These are phyloP conservation scores for Phytophthora foliorum DNA, from an alignment of 352 stramenopile species.

Conservation along the genomic window DNA sequence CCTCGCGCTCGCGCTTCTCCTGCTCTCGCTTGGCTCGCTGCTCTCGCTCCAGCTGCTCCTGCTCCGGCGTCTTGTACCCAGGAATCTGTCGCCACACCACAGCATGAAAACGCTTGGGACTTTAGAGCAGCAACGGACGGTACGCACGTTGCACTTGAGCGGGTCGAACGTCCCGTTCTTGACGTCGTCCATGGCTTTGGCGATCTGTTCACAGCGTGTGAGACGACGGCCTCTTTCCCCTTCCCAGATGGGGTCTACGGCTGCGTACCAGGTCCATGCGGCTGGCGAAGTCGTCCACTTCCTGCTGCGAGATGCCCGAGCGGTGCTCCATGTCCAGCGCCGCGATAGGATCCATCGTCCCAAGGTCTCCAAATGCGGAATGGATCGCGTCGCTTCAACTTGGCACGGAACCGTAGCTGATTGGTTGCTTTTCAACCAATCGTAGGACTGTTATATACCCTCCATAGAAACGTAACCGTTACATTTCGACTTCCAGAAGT, in stretches of 20 bases:
- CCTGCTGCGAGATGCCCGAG: constrained; percentile 66
- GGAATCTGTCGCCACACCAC: constrained; percentile 54
- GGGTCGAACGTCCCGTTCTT: constrained; percentile 86
- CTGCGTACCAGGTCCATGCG: constrained; percentile 79
- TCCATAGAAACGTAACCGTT: too few relatives aligned
- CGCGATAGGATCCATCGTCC: constrained; percentile 69
- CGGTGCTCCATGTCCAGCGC: constrained; percentile 80
- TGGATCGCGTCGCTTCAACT: constrained; percentile 37
- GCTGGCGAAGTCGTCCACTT: constrained; percentile 74
- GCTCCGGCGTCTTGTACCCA: constrained; percentile 79
- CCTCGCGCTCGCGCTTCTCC: constrained; percentile 51
- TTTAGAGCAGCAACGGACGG: background rate
- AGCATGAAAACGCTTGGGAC: background rate
- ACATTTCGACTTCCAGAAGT: too few relatives aligned
- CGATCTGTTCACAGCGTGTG: constrained; percentile 49
- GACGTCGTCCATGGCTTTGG: constrained; percentile 81
- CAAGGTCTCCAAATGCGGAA: too few relatives aligned
- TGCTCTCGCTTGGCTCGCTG: constrained; percentile 47
- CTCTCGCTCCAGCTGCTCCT: constrained; percentile 66
- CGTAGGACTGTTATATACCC: too few relatives aligned
- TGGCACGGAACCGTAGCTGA: too few relatives aligned
- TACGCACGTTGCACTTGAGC: constrained; percentile 64
- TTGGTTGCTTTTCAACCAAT: too few relatives aligned
- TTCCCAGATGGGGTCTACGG: too few relatives aligned
- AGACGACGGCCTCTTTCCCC: too few relatives aligned